Base-by-base conservation (phyloP, 2,329 filamentous ascomycete species). In the Xylogone sp. region DNA sequence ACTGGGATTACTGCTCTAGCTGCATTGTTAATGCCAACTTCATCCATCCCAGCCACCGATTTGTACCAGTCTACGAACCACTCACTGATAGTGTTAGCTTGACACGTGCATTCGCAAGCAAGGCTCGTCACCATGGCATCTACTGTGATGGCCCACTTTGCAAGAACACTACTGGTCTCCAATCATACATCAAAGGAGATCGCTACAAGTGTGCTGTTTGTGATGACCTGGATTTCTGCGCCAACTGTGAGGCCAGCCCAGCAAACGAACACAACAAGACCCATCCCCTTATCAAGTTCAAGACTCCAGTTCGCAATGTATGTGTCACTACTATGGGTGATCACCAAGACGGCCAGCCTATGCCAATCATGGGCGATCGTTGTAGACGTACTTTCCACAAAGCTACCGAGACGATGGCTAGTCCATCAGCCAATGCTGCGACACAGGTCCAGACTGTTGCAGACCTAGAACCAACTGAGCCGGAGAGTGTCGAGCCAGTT, bases 201-300 rank as follows among this genome's bases (percentile, higher is more conserved):
- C 89, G 94, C 57, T 99, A 94, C 81, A 99, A 99, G 83, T 99
- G 94, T 67, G 90, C 93, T 48, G 87, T 99, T 51, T 99, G 94
- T 76, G 80, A 95, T 65, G 92, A 99, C 68, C 87, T 87, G 29
- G 94, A 99, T 71, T 96, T 97, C 75, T 99, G 94, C 68, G 90
- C 88, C 65, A 88, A 82, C 65, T 99, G 94, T 73, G 95, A 99
- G 74, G 90, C 93, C 46, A 84, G 84, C 62, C 94, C 94, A 7
- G 77, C 77, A 57, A 93, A 95, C 69, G 76, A 75, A 20, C 94
- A 99, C 76, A 97, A 97, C 76, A 86, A 84, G 70, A 96, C 92
- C n/a, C 94, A 99, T 64, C 94, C 94, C 22, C 76, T 99, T 61
- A 91, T 99, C 76, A 97, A 96, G 75, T 91, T 99, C 77, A 96